Evolutionary conservation across 2,329 filamentous ascomycete genomes (phyloP).

Genomic region (Pseudogymnoascus verrucosus): DNA sequence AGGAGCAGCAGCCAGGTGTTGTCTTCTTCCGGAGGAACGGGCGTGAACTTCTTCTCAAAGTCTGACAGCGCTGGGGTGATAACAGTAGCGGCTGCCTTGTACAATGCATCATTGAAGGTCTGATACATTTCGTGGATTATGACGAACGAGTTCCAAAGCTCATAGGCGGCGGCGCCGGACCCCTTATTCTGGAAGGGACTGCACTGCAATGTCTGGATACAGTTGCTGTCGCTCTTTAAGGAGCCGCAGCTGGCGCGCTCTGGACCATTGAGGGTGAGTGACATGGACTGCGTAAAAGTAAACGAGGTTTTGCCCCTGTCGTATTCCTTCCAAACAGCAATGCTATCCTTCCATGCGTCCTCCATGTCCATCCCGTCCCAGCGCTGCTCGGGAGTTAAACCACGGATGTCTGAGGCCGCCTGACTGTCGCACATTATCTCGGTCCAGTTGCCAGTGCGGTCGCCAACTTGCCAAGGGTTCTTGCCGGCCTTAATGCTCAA

Average conservation of each 20-base stretch:
- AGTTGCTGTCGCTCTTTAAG: not conserved
- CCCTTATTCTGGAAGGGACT: not conserved
- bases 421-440: constrained; percentile 17
- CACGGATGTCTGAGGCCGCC: constrained; percentile 1
- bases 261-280: not conserved
- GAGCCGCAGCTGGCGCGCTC: not conserved
- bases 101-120: constrained; percentile 13
- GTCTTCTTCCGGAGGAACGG: constrained; percentile 19
- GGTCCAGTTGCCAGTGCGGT: constrained; percentile 23
- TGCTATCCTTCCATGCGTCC: constrained; percentile 24
- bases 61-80: constrained; percentile 17
- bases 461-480: constrained; percentile 15
- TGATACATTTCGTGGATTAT: constrained; percentile 20
- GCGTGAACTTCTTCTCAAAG: constrained; percentile 25
- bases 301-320: too few relatives aligned
- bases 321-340: constrained; percentile 17
- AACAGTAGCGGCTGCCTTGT: constrained; percentile 16
- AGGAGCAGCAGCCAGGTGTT: constrained; percentile 25
- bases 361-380: constrained; percentile 22
- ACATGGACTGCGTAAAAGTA: not conserved
- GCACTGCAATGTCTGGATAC: constrained; percentile 10
- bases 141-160: constrained; percentile 24
- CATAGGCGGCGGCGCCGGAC: constrained; percentile 18
- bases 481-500: constrained; percentile 11
- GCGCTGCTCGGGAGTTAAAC: constrained; percentile 15